Percentiles rank a stretch among this genome's conserved stretches.
Evolutionary conservation across 179 eudicot species (phyloP).

Genomic region (Beta macrorhiza): DNA sequence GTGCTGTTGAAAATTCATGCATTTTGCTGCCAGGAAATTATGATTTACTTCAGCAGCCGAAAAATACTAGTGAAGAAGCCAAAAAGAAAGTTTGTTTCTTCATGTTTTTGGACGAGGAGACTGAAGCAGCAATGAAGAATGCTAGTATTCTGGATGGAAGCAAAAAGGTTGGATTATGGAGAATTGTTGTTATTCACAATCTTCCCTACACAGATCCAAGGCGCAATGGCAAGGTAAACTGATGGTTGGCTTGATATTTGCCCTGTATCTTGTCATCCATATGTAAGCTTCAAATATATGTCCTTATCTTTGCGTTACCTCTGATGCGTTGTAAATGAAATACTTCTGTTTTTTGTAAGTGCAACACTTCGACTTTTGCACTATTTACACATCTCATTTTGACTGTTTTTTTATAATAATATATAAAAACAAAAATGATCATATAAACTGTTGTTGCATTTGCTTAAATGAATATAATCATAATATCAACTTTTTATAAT

Average conservation of each 20-base stretch:
- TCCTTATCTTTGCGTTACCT: background rate
- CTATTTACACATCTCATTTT: no score
- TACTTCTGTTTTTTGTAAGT: no score
- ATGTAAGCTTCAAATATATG: background rate
- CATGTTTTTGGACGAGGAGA: conserved; percentile 95
- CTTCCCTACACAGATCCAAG: conserved; percentile 89
- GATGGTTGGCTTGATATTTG: conserved; percentile 5
- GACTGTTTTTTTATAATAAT: no score
- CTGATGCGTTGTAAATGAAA: background rate
- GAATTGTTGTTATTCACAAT: conserved; percentile 71
- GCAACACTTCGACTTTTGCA: no score
- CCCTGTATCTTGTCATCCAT: background rate
- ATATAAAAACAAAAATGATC: no score
- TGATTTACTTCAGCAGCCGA: conserved; percentile 85
- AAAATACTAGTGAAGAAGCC: conserved; percentile 77
- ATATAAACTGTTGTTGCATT: no score
- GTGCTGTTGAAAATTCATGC: background rate
- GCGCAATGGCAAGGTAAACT: conserved; percentile 87
- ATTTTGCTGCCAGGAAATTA: conserved; percentile 62
- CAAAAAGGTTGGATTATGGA: conserved; percentile 79
- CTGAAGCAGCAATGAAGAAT: conserved; percentile 68
- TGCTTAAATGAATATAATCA: no score
- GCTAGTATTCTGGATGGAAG: conserved; percentile 56
- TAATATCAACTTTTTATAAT: no score
- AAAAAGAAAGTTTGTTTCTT: conserved; percentile 73